Evolutionary conservation across 2,329 filamentous ascomycete species (phyloP), one percentile per base, ranked within the genome.

Genomic region (Cladosporium velox): DNA sequence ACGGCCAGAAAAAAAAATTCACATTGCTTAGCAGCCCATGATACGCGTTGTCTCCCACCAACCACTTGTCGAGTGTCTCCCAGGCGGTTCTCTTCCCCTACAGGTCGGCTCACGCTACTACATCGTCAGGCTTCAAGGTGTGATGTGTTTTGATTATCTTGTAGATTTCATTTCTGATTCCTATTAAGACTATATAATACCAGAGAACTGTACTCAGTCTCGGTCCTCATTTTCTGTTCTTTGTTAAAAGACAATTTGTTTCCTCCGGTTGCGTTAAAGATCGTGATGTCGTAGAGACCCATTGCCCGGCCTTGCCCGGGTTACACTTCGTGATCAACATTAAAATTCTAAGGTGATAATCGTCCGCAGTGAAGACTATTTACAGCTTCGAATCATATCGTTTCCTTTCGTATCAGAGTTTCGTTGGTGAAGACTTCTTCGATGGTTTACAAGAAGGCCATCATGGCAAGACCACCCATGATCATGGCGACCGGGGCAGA

Each of bases 381-480:
- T 41, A 58, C 55, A 58, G 55, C 34, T 41, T 58, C 55, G 55
- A 58, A 58, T 21, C 14, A 10, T 34, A 21, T 55, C 15, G 18
- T 6, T 35, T 35, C 18, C 28, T 58, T 35, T n/a, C 18, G 34
- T 58, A 34, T 28, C 26, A 12, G 24, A 1, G 18, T 30, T 12
- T 54, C 4, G 49, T 28, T 54, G 24, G 49, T 30, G 24, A 24
- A 12, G 34, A 41, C 21, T 26, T 24, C 11, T n/a, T 18, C 32
- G n/a, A 21, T 58, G 12, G 24, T 18, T 35, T 64, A 64, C 51
- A 64, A 64, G 61, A 64, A 64, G 10, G 61, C 61, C 51, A 57
- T 21, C 61, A 64, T 59, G 54, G 41, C 57, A 15, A 65, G 28
- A 30, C 44, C 63, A 18, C 54, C 38, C 21, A 65, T 18, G 32